phyloP scores from a whole-genome alignment of 2,329 filamentous ascomycete genomes.

The Ophiostoma montium region DNA sequence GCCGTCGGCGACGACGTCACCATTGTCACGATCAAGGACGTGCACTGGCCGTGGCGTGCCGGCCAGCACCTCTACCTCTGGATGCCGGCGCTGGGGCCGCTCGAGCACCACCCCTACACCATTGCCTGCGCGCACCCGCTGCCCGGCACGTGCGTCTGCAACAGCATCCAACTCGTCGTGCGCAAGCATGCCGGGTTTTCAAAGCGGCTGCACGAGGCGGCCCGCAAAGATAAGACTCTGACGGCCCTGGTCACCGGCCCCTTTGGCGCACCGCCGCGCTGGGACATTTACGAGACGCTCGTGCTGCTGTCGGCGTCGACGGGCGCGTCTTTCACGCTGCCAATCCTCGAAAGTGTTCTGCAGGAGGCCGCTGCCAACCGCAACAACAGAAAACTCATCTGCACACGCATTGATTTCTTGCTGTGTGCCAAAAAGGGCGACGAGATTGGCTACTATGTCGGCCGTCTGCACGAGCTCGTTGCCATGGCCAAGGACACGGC shows the following conservation, averaged over 20 bases:
- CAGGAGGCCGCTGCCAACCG: constrained; percentile 18
- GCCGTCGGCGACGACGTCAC: constrained; percentile 38
- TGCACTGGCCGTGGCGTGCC: constrained; percentile 43
- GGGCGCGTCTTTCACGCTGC: constrained; percentile 46
- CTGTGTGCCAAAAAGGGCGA: constrained; percentile 35
- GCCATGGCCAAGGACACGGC: constrained; percentile 27
- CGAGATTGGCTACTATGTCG: constrained; percentile 41
- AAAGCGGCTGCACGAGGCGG: constrained; percentile 33
- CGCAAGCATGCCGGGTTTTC: constrained; percentile 44
- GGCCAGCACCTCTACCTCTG: constrained; percentile 49
- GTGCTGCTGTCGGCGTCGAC: constrained; percentile 48
- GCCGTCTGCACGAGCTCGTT: constrained; percentile 32
- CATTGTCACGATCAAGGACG: constrained; percentile 43
- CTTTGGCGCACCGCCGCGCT: constrained; percentile 39
- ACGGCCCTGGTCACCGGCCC: constrained; percentile 41
- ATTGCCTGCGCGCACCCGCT: constrained; percentile 41
- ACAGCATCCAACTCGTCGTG: constrained; percentile 45
- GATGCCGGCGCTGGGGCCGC: constrained; percentile 37
- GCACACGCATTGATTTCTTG: constrained; percentile 39
- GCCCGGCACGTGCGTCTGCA: constrained; percentile 33
- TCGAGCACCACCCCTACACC: constrained; percentile 48
- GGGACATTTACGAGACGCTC: constrained; percentile 45
- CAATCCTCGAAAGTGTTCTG: constrained; percentile 42
- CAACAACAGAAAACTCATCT: constrained; percentile 21
- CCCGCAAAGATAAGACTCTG: constrained; percentile 15